Evolutionary conservation across 208 protist genomes (phyloP).

Genomic region (Acanthamoeba royreba): DNA sequence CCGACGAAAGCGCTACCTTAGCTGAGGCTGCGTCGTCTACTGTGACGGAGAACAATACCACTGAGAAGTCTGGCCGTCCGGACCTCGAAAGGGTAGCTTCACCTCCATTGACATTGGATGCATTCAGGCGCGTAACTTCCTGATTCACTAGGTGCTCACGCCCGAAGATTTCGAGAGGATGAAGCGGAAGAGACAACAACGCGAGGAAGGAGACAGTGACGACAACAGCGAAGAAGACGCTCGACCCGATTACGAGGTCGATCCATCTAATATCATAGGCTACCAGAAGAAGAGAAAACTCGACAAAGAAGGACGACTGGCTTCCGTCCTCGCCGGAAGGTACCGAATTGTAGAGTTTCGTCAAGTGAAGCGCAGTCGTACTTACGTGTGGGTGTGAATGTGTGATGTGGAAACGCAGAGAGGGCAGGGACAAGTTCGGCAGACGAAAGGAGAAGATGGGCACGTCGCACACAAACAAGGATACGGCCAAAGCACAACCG

Average conservation of each 20-base stretch:
- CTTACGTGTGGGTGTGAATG: too few species aligned
- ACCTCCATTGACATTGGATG: background rate
- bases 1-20: too few species aligned
- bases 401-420: too few species aligned
- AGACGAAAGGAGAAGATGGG: background rate
- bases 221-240: background rate
- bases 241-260: background rate
- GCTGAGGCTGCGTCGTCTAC: too few species aligned
- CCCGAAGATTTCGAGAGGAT: background rate
- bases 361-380: too few species aligned
- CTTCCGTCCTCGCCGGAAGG: background rate
- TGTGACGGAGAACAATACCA: background rate
- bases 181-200: background rate
- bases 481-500: background rate
- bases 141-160: background rate
- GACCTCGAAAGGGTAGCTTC: background rate
- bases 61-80: background rate
- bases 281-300: background rate
- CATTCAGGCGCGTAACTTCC: background rate
- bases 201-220: background rate
- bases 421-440: constrained; percentile 51
- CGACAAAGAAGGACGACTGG: constrained; percentile 7
- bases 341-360: too few species aligned
- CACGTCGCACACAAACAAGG: constrained; percentile 5
- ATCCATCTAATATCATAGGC: background rate